Conservation (phyloP, 495 filamentous ascomycete species). For the Mytilinidion resinicola region DNA sequence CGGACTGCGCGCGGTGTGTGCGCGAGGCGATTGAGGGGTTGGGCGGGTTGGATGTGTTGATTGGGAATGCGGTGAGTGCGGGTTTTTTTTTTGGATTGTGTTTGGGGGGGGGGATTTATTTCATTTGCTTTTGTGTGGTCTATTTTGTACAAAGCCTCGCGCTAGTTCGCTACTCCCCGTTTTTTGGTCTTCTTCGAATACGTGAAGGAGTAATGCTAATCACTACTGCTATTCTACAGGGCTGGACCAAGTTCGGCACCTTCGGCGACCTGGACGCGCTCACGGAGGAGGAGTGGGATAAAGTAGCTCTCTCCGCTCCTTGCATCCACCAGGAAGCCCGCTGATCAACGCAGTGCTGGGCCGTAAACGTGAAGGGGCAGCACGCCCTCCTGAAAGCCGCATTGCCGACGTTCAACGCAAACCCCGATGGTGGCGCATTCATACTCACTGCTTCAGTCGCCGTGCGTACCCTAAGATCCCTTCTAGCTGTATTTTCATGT, state of each 20-base stretch:
- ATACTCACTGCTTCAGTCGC: conserved; percentile 64
- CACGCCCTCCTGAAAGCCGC: conserved; percentile 57
- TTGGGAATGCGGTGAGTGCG: conserved; percentile 58
- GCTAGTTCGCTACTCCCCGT: too few relatives aligned
- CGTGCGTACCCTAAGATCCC: conserved; percentile 20
- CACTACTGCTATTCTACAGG: conserved; percentile 37
- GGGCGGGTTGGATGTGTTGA: conserved; percentile 63
- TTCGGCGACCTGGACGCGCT: conserved; percentile 61
- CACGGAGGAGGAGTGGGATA: conserved; percentile 64
- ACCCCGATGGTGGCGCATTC: conserved; percentile 62
- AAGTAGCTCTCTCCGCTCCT: conserved; percentile 36
- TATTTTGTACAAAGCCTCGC: too few relatives aligned
- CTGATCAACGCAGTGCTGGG: conserved; percentile 48
- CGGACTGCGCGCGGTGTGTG: conserved; percentile 50
- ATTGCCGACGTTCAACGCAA: conserved; percentile 58
- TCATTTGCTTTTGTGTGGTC: neutral
- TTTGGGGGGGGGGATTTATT: too few relatives aligned
- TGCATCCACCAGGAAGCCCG: too few relatives aligned
- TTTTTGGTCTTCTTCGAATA: too few relatives aligned
- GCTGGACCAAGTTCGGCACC: conserved; percentile 58
- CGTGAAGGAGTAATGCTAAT: too few relatives aligned
- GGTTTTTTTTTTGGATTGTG: conserved; percentile 31
- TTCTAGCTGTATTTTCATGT: neutral
- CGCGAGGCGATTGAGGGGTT: conserved; percentile 50
- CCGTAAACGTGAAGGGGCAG: conserved; percentile 62